Evolutionary conservation across 2,329 filamentous ascomycete species (phyloP), one percentile per base, ranked within the genome.

Genomic region (Diaporthe eres): DNA sequence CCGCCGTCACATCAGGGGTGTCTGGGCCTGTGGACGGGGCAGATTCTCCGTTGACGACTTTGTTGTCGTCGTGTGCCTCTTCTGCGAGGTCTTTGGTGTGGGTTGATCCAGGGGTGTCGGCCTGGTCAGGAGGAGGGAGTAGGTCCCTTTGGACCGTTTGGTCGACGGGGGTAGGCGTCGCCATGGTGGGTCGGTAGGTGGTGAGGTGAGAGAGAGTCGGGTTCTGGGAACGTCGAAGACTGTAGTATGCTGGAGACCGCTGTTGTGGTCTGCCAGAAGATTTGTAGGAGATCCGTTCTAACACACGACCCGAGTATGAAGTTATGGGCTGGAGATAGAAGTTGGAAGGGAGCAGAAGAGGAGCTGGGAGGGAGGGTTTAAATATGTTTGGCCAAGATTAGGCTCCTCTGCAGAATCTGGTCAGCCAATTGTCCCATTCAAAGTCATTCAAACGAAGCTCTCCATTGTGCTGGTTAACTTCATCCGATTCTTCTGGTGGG

Each of bases 91-190:
- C 60, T 63, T 39, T 51, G 65, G n/a, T 65, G 42, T 19, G 2
- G 17, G 31, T 13, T 68, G 65, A 53, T 53, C 47, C 65, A 68
- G 65, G 65, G 65, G 34, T 25, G 34, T 39, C 47, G 65, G 47
- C 65, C 65, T 70, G 49, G 65, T 53, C 49, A 55, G 49, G 47
- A 55, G 49, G 47, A 55, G 9, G 31, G 28, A 9, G 28, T 53
- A 22, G 65, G 34, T 28, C 70, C 70, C 57, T 72, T 12, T 72
- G 70, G 57, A 31, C 57, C 39, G 13, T 47, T 44, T 63, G 57
- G 53, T 58, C 53, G 39, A 47, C 57, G 53, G 53, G 22, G 70
- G 70, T 25, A 19, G 57, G 70, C 10, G 57, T 61, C 53, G 39
- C 60, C 70, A 72, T 58, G 58, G 6, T 53, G 60, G 25, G 15